Conservation (phyloP, 768 basidiomycete genomes). For the Tylopilus cervinicoccineus region DNA sequence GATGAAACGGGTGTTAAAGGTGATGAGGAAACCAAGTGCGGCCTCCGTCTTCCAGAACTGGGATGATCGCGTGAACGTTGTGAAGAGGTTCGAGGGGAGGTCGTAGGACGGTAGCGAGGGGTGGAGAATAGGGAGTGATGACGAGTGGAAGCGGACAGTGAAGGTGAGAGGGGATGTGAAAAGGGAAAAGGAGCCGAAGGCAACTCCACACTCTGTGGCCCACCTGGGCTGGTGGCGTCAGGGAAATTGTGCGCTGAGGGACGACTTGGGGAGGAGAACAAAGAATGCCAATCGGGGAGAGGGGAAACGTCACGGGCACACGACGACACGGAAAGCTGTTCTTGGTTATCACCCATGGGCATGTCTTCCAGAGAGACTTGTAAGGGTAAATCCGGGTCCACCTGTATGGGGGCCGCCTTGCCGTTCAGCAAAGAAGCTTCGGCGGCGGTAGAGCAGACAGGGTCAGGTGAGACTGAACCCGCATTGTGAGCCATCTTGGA, state of each 20-base stretch:
- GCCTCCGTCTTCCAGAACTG: neutral
- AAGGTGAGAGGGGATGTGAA: constrained; percentile 5
- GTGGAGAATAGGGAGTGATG: constrained; percentile 14
- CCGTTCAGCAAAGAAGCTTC: neutral
- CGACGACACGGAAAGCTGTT: neutral
- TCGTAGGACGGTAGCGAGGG: constrained; percentile 10
- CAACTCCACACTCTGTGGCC: neutral
- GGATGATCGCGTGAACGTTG: constrained; percentile 5
- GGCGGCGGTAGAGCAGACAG: neutral
- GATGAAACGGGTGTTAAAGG: constrained; percentile 23
- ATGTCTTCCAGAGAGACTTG: neutral
- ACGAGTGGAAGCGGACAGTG: constrained; percentile 15
- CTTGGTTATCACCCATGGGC: neutral
- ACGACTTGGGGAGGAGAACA: constrained; percentile 21
- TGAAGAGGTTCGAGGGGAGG: constrained; percentile 18
- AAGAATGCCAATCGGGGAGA: constrained; percentile 10
- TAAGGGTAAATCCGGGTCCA: neutral
- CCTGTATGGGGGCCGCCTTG: neutral
- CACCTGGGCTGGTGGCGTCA: neutral
- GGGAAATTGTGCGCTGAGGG: neutral
- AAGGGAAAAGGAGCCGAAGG: constrained; percentile 1
- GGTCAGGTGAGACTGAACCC: neutral
- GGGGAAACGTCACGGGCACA: constrained; percentile 1
- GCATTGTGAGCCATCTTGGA: constrained; percentile 18
- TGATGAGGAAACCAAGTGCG: constrained; percentile 4